Percentiles rank a stretch among this genome's conserved stretches.
phyloP scores from a whole-genome alignment of 192 early-diverging fungal species.

The Phycomyces nitens region DNA sequence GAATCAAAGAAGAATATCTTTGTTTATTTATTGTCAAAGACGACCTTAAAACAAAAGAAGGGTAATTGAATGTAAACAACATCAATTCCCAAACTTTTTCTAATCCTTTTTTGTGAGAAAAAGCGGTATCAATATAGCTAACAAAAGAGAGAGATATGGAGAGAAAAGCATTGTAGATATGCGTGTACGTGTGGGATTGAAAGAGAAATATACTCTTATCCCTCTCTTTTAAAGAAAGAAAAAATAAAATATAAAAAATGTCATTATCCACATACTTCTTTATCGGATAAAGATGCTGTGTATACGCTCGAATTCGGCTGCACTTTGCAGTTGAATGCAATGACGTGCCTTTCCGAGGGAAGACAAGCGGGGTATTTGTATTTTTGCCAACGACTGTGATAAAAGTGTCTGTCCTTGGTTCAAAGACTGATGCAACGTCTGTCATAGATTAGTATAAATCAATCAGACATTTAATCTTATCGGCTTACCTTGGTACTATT shows the following conservation, averaged over 20 bases:
- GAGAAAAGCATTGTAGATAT: no score
- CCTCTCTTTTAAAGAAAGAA: background rate
- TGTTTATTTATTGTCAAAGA: no score
- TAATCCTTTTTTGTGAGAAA: no score
- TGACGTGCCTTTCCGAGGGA: background rate
- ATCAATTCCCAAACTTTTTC: no score
- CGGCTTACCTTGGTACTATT: conserved; percentile 2
- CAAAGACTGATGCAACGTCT: conserved; percentile 1
- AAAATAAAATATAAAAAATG: conserved; percentile 1
- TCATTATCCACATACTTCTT: conserved; percentile 9
- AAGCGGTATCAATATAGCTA: no score
- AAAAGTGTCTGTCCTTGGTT: background rate
- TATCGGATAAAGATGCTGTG: conserved; percentile 28
- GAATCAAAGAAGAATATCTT: no score
- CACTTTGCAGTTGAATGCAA: conserved; percentile 21
- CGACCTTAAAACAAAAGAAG: no score
- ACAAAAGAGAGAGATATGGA: no score
- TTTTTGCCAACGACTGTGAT: conserved; percentile 19
- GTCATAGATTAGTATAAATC: background rate
- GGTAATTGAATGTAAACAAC: no score
- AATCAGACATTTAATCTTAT: background rate
- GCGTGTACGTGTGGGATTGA: no score
- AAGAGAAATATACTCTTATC: no score
- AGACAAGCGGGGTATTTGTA: conserved; percentile 22
- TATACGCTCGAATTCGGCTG: conserved; percentile 28